Percentiles rank a stretch among this genome's conserved stretches.
Conservation (phyloP, 129 eudicot species). For the Calendula officinalis region DNA sequence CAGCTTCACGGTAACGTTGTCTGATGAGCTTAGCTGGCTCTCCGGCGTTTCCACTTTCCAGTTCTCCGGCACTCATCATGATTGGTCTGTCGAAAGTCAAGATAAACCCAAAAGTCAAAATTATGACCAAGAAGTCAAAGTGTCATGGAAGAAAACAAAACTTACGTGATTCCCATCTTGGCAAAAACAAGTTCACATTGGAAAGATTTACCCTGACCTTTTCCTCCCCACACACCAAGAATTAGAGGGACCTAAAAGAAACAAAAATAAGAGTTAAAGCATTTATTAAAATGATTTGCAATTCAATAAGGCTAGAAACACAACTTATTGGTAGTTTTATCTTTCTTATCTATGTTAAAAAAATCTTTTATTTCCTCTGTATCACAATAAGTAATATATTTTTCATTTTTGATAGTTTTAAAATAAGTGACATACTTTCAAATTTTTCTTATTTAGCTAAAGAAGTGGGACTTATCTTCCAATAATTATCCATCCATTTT, state of each 20-base stretch:
- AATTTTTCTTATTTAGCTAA: no score
- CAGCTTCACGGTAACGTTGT: conserved; percentile 87
- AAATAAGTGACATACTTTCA: no score
- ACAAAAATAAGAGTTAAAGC: not conserved
- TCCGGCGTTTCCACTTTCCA: no score
- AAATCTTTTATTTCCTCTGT: no score
- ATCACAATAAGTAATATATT: no score
- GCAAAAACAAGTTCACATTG: conserved; percentile 91
- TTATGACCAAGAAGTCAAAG: not conserved
- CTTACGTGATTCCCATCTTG: conserved; percentile 94
- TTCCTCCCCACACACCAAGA: conserved; percentile 64
- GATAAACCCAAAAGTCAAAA: conserved; percentile 13
- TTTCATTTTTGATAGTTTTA: no score
- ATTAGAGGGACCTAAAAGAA: conserved; percentile 66
- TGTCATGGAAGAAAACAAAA: not conserved
- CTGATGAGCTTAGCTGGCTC: conserved; percentile 45
- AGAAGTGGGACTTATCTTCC: not conserved
- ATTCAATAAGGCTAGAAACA: no score
- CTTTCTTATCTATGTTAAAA: no score
- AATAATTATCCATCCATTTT: not conserved
- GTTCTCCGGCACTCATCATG: not conserved
- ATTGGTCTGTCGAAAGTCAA: conserved; percentile 55
- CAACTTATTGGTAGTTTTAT: no score
- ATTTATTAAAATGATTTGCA: no score
- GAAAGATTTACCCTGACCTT: conserved; percentile 57